phyloP scores from a whole-genome alignment of 2,329 filamentous ascomycete species.

The Arachnomyces sp. region DNA sequence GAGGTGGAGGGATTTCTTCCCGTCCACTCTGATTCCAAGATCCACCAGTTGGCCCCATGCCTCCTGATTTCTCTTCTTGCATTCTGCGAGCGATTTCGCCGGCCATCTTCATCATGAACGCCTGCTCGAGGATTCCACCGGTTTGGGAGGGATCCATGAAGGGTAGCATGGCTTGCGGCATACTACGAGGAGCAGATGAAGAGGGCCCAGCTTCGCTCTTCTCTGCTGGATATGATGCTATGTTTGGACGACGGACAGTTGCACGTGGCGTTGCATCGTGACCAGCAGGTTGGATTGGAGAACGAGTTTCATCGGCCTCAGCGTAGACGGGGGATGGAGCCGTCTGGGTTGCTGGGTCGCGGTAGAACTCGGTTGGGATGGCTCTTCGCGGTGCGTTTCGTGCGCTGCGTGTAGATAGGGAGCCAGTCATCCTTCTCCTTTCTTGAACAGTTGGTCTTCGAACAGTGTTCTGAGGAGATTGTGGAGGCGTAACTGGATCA shows the following conservation, averaged over 20 bases:
- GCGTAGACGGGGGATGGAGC: conserved; percentile 19
- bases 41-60: conserved; percentile 23
- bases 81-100: conserved; percentile 78
- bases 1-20: conserved; percentile 31
- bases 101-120: conserved; percentile 61
- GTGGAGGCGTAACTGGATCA: conserved; percentile 45
- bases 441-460: conserved; percentile 29
- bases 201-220: conserved; percentile 23
- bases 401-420: conserved; percentile 12
- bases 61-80: conserved; percentile 65
- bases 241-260: conserved; percentile 15
- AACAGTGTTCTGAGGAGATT: conserved; percentile 34
- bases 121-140: conserved; percentile 38
- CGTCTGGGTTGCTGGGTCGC: conserved; percentile 19
- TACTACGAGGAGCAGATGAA: conserved; percentile 16
- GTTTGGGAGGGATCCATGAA: conserved; percentile 25
- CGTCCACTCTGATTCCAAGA: conserved; percentile 30
- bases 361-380: conserved; percentile 14
- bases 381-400: conserved; percentile 18
- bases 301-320: conserved; percentile 7
- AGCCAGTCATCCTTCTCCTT: conserved; percentile 20
- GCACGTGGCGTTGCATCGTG: conserved; percentile 27
- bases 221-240: conserved; percentile 14
- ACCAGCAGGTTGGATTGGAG: conserved; percentile 13
- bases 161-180: conserved; percentile 28